These are phyloP conservation scores for Sugiyamaella smithiae DNA, from an alignment of 805 yeast genomes.

Conservation along the genomic window DNA sequence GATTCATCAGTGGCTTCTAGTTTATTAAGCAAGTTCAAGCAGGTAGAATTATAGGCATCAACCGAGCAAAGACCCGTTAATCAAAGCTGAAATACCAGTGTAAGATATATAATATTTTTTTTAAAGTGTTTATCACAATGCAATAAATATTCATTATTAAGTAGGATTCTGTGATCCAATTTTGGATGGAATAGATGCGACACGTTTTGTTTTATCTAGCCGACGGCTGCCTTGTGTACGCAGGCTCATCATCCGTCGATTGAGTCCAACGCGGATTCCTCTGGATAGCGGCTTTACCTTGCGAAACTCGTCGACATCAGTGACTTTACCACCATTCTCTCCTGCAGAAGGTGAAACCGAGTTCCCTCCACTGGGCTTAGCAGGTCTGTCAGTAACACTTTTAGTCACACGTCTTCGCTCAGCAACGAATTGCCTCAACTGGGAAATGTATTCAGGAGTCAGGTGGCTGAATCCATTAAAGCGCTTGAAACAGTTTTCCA, in stretches of 20 bases:
- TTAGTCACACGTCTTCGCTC: conserved; percentile 34
- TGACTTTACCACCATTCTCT: neutral
- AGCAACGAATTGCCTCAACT: conserved; percentile 74
- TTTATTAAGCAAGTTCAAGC: conserved; percentile 9
- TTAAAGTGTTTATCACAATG: neutral
- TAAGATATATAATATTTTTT: too few relatives aligned
- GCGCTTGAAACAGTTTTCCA: conserved; percentile 27
- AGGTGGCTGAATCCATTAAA: conserved; percentile 53
- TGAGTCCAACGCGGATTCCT: conserved; percentile 4
- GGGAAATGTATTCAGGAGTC: conserved; percentile 76
- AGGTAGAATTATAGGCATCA: neutral
- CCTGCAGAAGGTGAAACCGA: neutral
- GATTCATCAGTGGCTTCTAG: neutral
- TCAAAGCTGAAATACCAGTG: too few relatives aligned
- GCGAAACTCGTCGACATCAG: conserved; percentile 17
- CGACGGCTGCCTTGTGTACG: conserved; percentile 4
- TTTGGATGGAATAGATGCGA: conserved; percentile 3
- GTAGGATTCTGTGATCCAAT: neutral
- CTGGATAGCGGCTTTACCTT: conserved; percentile 14
- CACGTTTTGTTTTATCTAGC: conserved; percentile 4
- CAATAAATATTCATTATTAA: neutral
- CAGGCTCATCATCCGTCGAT: conserved; percentile 18
- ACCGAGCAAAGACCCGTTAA: too few relatives aligned
- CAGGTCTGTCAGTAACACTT: conserved; percentile 2
- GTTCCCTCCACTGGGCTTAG: neutral